Conservation (phyloP, 164 flowering plant species). For the Echeveria elegans region DNA sequence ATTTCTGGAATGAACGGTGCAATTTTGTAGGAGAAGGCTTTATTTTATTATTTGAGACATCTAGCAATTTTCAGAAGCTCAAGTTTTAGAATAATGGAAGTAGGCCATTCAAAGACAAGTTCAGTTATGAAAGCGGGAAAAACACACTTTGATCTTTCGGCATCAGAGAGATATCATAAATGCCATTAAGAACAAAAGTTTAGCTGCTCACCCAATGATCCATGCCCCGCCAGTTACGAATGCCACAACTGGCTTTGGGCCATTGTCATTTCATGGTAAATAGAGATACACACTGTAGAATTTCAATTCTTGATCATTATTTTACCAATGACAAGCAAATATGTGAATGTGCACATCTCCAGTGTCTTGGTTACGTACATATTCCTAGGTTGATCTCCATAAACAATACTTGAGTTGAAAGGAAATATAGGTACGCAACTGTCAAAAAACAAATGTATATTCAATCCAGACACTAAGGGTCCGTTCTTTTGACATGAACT, state of each 20-base stretch:
- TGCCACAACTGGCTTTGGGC: constrained; percentile 84
- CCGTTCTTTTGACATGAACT: too few species aligned
- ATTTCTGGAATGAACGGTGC: background rate
- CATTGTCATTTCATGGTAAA: constrained; percentile 46
- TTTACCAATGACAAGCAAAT: constrained; percentile 10
- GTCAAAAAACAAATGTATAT: constrained; percentile 12
- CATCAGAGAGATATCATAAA: background rate
- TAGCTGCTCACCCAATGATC: constrained; percentile 81
- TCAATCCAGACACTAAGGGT: too few species aligned
- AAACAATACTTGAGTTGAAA: constrained; percentile 66
- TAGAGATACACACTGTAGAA: constrained; percentile 72
- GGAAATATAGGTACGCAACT: constrained; percentile 86
- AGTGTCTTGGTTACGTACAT: constrained; percentile 31
- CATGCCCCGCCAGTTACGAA: constrained; percentile 99
- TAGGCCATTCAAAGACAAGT: too few species aligned
- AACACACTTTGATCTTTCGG: background rate
- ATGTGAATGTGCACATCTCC: too few species aligned
- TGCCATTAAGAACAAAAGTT: background rate
- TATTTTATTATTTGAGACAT: too few species aligned
- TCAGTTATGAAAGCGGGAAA: too few species aligned
- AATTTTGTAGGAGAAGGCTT: too few species aligned
- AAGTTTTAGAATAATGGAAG: too few species aligned
- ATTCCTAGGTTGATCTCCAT: constrained; percentile 90
- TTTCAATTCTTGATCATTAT: constrained; percentile 8
- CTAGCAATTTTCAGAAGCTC: too few species aligned